Percentiles rank a stretch among this genome's conserved stretches.
Evolutionary conservation across 2,329 filamentous ascomycete genomes (phyloP).

Genomic region (Neonectria sp.): DNA sequence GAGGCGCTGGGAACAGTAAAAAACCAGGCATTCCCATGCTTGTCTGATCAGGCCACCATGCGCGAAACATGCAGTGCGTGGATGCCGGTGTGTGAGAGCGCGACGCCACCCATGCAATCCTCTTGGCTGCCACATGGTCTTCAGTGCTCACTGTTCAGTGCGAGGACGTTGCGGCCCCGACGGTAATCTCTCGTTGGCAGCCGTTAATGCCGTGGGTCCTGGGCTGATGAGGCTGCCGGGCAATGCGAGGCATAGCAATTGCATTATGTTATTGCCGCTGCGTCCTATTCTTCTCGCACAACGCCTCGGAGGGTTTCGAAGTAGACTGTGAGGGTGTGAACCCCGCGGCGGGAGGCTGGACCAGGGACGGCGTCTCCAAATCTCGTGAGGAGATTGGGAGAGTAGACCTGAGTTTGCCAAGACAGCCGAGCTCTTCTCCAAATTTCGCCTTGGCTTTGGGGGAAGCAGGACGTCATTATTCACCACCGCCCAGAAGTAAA

Average conservation of each 20-base stretch:
- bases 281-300: constrained; percentile 2
- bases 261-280: background rate
- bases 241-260: background rate
- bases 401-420: constrained; percentile 24
- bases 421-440: constrained; percentile 25
- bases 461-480: constrained; percentile 25
- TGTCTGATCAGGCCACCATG: constrained; percentile 26
- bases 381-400: constrained; percentile 23
- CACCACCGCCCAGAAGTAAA: background rate
- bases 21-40: constrained; percentile 33
- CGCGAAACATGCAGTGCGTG: constrained; percentile 25
- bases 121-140: constrained; percentile 28
- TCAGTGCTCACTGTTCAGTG: background rate
- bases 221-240: constrained; percentile 6
- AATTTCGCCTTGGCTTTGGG: constrained; percentile 33
- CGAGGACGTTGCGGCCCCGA: constrained; percentile 12
- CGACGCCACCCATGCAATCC: constrained; percentile 32
- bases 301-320: background rate
- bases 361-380: constrained; percentile 40
- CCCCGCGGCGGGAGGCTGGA: constrained; percentile 7
- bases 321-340: constrained; percentile 11
- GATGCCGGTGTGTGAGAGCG: constrained; percentile 15
- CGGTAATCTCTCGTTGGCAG: constrained; percentile 17
- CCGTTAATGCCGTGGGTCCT: constrained; percentile 23
- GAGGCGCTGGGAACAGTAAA: background rate